These are phyloP conservation scores for Rhodamnia rubescens DNA, from an alignment of 345 rosid genomes.

Conservation along the genomic window DNA sequence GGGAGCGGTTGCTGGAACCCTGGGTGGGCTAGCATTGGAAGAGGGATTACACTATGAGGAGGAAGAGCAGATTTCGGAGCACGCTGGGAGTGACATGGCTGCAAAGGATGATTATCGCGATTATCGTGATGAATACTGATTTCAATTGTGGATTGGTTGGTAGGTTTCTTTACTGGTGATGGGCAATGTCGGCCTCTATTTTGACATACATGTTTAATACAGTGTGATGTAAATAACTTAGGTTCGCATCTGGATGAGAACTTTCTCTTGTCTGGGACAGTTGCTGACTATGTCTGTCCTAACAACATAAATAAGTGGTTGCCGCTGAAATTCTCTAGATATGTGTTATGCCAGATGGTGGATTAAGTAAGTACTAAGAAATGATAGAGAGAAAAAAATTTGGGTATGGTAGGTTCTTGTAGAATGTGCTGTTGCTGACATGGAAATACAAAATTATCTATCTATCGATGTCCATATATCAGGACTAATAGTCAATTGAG, in stretches of 20 bases:
- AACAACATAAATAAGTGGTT: background rate
- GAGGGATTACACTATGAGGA: slow-evolving; percentile 57
- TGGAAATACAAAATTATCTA: too few species aligned
- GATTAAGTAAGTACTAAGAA: background rate
- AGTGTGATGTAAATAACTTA: background rate
- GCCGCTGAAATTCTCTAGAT: background rate
- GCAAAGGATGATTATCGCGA: background rate
- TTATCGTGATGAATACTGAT: background rate
- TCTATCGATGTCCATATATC: background rate
- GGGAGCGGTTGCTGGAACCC: slow-evolving; percentile 67
- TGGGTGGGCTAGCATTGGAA: slow-evolving; percentile 65
- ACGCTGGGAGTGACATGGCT: slow-evolving; percentile 46
- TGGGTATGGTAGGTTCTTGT: background rate
- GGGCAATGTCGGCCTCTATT: background rate
- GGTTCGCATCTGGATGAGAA: background rate
- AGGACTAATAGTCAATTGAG: background rate
- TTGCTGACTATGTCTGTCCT: background rate
- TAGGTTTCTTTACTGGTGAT: background rate
- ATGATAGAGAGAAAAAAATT: background rate
- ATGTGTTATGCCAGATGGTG: background rate
- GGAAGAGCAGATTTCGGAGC: slow-evolving; percentile 54
- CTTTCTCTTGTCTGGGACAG: background rate
- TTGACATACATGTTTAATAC: background rate
- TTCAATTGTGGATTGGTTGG: background rate
- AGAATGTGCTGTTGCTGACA: background rate